Base-by-base conservation (phyloP, 2,329 filamentous ascomycete species). In the Annulohypoxylon truncatum region DNA sequence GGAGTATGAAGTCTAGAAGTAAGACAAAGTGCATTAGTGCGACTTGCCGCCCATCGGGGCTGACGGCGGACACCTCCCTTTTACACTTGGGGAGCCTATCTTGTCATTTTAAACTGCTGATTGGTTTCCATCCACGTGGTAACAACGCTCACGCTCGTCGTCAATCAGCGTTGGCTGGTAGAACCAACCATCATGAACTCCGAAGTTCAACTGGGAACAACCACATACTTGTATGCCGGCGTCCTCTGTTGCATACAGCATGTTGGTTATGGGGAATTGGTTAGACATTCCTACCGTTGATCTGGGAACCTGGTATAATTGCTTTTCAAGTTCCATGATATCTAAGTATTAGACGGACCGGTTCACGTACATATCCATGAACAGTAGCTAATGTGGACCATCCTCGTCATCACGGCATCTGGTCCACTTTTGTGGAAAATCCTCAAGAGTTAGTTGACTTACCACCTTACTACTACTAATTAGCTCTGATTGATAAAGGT, bases 61-160 rank as follows among this genome's bases (percentile, higher is more conserved):
- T 51, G 33, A 55, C 20, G 15, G 13, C 12, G 35, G 8, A 44
- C 3, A 2, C 10, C 26, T 22, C 38, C 50, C 53, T 40, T 57
- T 33, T 56, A 18, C 50, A 26, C 28, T 50, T 47, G 10, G 38
- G 29, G 28, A 26, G 35, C 15, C 20, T 35, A 53, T 61, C 20
- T 28, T 3, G 20, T 55, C 22, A n/a, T n/a, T 24, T 40, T 26
- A 4, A 31, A 13, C 28, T 29, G 6, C 28, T 66, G 44, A 57
- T 68, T 68, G 62, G 66, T 18, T 68, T 63, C 62, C 58, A 33
- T 28, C 26, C 33, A 48, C 31, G 40, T 26, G 58, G 62, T 63
- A 66, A 54, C 50, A 24, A 40, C 35, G 6, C 26, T 28, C 31
- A 56, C 35, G 46, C 20, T 50, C 12, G 38, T 54, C 18, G 13